These are phyloP conservation scores for Tulasnella sp. DNA, from an alignment of 768 basidiomycete species.

Conservation along the genomic window DNA sequence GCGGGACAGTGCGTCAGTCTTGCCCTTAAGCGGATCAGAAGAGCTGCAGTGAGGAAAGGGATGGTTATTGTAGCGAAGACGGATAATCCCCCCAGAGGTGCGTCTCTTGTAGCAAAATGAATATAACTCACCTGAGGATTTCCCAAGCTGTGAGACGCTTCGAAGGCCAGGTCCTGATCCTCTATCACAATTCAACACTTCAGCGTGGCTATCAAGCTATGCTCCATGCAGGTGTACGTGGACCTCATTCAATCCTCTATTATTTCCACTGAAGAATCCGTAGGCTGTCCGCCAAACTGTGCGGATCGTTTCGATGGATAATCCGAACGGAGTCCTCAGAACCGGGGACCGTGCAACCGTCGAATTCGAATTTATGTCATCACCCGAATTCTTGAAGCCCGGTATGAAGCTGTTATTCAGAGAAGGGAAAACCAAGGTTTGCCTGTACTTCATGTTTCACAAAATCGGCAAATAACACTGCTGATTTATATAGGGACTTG, in stretches of 20 bases:
- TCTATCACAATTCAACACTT: conserved; percentile 89
- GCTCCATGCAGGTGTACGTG: conserved; percentile 76
- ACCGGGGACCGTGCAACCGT: conserved; percentile 93
- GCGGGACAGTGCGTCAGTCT: conserved; percentile 93
- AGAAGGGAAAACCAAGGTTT: conserved; percentile 89
- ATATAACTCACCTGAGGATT: background rate
- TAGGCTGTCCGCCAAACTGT: conserved; percentile 88
- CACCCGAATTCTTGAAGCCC: conserved; percentile 82
- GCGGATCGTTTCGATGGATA: conserved; percentile 78
- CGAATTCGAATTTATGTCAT: conserved; percentile 87
- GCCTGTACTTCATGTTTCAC: conserved; percentile 11
- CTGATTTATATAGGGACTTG: conserved; percentile 9
- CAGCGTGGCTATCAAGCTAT: conserved; percentile 93
- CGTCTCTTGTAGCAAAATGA: conserved; percentile 14
- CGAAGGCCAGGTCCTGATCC: conserved; percentile 83
- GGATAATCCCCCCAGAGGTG: conserved; percentile 66
- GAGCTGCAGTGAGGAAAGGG: conserved; percentile 70
- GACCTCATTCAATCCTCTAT: background rate
- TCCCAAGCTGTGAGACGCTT: conserved; percentile 61
- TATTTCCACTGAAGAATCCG: background rate
- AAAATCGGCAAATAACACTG: background rate
- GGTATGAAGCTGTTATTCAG: conserved; percentile 89
- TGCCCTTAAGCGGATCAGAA: conserved; percentile 77
- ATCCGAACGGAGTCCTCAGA: conserved; percentile 74
- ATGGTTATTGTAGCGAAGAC: conserved; percentile 83